These are phyloP conservation scores for Pichia terricola DNA, from an alignment of 1,139 yeast species.

Conservation along the genomic window DNA sequence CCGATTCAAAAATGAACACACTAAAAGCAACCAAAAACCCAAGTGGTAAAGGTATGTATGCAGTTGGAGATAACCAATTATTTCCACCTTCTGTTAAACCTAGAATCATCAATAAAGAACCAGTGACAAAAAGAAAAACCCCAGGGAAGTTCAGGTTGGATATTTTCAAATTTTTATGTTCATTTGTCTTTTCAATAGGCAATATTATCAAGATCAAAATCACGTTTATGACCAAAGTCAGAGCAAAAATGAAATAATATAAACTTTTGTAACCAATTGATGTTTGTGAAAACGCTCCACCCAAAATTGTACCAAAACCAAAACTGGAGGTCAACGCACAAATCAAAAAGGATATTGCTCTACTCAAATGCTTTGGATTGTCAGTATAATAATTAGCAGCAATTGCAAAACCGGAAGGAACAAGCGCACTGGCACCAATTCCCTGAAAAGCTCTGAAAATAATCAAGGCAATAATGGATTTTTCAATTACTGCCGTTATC, in stretches of 20 bases:
- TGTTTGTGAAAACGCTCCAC: slow-evolving; percentile 29
- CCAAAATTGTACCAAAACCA: slow-evolving; percentile 27
- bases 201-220: slow-evolving; percentile 17
- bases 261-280: slow-evolving; percentile 25
- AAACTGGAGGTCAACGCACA: slow-evolving; percentile 20
- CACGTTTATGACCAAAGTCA: slow-evolving; percentile 23
- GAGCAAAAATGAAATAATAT: slow-evolving; percentile 12
- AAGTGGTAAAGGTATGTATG: slow-evolving; percentile 23
- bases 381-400: slow-evolving; percentile 23
- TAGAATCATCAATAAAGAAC: slow-evolving; percentile 25
- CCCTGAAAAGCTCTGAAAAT: slow-evolving; percentile 32
- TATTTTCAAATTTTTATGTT: slow-evolving; percentile 12
- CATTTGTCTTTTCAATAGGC: slow-evolving; percentile 20
- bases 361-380: slow-evolving; percentile 12
- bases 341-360: slow-evolving; percentile 22
- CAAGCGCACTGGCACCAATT: slow-evolving; percentile 28
- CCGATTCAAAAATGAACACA: slow-evolving; percentile 15
- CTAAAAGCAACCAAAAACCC: slow-evolving; percentile 21
- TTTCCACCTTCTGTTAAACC: slow-evolving; percentile 30
- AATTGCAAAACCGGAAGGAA: slow-evolving; percentile 27
- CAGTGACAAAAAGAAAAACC: slow-evolving; percentile 21
- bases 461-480: slow-evolving; percentile 25
- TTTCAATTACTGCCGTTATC: slow-evolving; percentile 22
- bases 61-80: slow-evolving; percentile 26
- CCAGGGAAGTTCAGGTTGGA: slow-evolving; percentile 25